Conservation (phyloP, 1,284 basidiomycete genomes). For the Ustilago cynodontis region DNA sequence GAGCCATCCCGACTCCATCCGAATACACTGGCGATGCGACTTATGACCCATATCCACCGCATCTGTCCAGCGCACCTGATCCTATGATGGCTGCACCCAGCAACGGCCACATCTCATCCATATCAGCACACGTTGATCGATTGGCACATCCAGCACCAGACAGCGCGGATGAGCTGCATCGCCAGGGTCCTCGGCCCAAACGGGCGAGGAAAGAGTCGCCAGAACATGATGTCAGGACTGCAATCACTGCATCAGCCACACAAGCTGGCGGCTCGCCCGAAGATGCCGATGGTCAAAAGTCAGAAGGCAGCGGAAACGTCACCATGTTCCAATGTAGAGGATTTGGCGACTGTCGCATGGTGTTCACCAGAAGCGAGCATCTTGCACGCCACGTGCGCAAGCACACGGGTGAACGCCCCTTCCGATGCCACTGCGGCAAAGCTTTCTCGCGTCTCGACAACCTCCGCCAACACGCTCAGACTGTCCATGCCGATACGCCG, state of each 20-base stretch:
- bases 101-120: conserved; percentile 13
- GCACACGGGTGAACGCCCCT: conserved; percentile 95
- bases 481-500: conserved; percentile 88
- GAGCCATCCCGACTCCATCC: conserved; percentile 8
- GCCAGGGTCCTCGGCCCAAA: conserved; percentile 15
- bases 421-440: conserved; percentile 90
- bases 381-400: conserved; percentile 94
- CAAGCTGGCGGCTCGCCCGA: conserved; percentile 15
- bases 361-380: conserved; percentile 93
- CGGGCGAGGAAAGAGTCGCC: conserved; percentile 33
- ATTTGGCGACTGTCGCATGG: conserved; percentile 95
- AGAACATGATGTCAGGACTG: conserved; percentile 10
- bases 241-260: not conserved
- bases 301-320: conserved; percentile 72
- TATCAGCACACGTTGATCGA: conserved; percentile 8
- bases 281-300: conserved; percentile 25
- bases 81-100: conserved; percentile 5
- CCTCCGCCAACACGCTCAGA: conserved; percentile 93
- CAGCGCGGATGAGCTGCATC: conserved; percentile 2
- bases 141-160: conserved; percentile 10
- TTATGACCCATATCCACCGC: conserved; percentile 24
- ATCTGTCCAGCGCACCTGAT: conserved; percentile 10
- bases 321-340: conserved; percentile 96
- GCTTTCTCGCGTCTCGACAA: conserved; percentile 97
- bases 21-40: conserved; percentile 13